Evolutionary conservation across 2,329 filamentous ascomycete species (phyloP).

Genomic region (Fusarium humuli): DNA sequence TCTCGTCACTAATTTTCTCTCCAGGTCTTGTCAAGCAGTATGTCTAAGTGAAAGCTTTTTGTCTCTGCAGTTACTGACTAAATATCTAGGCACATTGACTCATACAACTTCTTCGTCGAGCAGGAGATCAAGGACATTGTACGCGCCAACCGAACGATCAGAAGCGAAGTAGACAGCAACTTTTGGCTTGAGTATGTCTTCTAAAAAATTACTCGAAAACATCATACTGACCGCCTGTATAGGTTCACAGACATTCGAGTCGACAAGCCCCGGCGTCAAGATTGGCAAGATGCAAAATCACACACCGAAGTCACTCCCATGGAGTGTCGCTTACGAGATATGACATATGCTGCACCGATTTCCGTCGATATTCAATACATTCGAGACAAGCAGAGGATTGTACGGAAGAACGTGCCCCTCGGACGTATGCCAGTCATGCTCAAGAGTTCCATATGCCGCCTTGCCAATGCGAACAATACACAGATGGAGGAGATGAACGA

Average conservation of each 20-base stretch:
- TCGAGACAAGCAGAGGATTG: constrained; percentile 79
- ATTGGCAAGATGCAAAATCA: constrained; percentile 77
- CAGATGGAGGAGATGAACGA: constrained; percentile 95
- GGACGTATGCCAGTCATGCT: constrained; percentile 97
- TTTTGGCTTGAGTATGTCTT: constrained; percentile 82
- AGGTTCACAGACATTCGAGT: constrained; percentile 89
- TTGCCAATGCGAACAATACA: constrained; percentile 83
- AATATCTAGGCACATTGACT: constrained; percentile 80
- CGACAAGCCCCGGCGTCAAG: constrained; percentile 81
- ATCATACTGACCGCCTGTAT: constrained; percentile 37
- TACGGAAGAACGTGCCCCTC: constrained; percentile 81
- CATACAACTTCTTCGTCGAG: constrained; percentile 98
- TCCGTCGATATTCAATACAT: constrained; percentile 92
- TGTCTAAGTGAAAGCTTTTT: constrained; percentile 36
- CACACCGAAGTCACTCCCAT: constrained; percentile 87
- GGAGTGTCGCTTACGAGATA: constrained; percentile 94
- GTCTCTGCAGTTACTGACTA: constrained; percentile 23
- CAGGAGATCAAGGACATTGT: constrained; percentile 98
- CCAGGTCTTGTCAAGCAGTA: constrained; percentile 86
- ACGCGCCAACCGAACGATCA: constrained; percentile 86
- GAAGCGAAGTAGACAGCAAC: constrained; percentile 90
- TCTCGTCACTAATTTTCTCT: constrained; percentile 40
- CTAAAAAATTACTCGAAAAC: neutral
- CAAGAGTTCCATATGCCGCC: constrained; percentile 90
- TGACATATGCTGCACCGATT: constrained; percentile 97